Evolutionary conservation across 1,284 basidiomycete genomes (phyloP), one percentile per base, ranked within the genome.

Genomic region (Gymnopus androsaceus): DNA sequence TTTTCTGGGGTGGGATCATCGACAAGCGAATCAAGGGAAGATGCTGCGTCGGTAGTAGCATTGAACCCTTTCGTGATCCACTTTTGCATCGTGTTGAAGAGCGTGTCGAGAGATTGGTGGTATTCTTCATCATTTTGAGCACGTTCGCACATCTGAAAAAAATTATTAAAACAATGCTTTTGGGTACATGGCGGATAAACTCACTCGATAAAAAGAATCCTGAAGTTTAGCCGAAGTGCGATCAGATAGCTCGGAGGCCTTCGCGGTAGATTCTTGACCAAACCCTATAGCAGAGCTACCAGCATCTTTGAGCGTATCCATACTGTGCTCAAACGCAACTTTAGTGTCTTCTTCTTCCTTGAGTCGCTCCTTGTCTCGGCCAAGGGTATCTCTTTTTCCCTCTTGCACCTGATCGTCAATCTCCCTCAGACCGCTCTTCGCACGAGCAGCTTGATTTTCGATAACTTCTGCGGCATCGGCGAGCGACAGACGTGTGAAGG

Each of bases 381-480:
- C 85, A 1, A 84, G 61, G 31, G 72, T 67, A 57, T 83, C 83
- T 38, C 84, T 72, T 64, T 84, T 73, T 6, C 86, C 86, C 3
- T 76, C 69, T 59, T 83, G 77, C 0, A 88, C 80, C 45, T 81
- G 79, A 4, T 75, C 65, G 51, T 89, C 85, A 2, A 82, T 68
- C 7, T 76, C 68, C 17, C 85, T 72, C 2, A 89, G 67, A 12
- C 66, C 69, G 28, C 80, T 70, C 55, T 85, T 85, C 0, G 81
- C 75, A 2, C 64, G 59, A 2, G 72, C 71, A 0, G 84, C 87
- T 53, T 74, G 73, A 0, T 66, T 60, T 59, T 86, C 79, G 21
- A 88, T 58, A 14, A 76, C 66, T 50, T 86, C 84, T 0, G 85
- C 84, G 0, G 80, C 77, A 55, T 88, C 84, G 0, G 85, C 84